Percentiles rank a stretch among this genome's conserved stretches.
Conservation (phyloP, 176 grass and related monocot genomes). For the Musa itinerans region DNA sequence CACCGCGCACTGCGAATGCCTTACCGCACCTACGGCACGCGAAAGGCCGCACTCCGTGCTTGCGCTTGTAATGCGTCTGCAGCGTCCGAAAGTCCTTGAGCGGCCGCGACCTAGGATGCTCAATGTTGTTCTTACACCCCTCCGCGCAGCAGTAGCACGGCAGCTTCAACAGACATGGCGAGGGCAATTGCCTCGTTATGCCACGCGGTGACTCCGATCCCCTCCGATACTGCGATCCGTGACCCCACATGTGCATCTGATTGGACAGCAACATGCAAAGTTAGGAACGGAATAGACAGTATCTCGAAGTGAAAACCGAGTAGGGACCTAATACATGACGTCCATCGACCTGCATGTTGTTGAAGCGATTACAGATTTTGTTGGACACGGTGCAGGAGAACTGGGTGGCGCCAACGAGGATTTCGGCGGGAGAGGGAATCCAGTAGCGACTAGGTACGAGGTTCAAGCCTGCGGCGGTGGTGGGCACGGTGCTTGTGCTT, state of each 20-base stretch:
- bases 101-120: conserved; percentile 55
- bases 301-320: not conserved
- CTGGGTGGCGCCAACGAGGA: conserved; percentile 67
- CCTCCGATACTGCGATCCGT: conserved; percentile 79
- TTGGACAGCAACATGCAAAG: not conserved
- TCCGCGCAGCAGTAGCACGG: conserved; percentile 92
- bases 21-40: conserved; percentile 71
- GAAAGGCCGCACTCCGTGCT: conserved; percentile 71
- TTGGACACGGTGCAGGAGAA: conserved; percentile 95
- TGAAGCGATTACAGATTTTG: conserved; percentile 89
- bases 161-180: conserved; percentile 43
- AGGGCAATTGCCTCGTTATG: conserved; percentile 19
- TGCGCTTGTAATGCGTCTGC: conserved; percentile 78
- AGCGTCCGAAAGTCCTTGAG: conserved; percentile 91
- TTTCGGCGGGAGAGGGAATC: conserved; percentile 84
- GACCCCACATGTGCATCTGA: conserved; percentile 99
- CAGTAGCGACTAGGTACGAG: conserved; percentile 54
- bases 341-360: conserved; percentile 80
- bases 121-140: conserved; percentile 74
- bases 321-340: not conserved
- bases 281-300: not conserved
- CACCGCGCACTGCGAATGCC: conserved; percentile 72
- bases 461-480: not conserved
- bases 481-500: not conserved
- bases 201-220: conserved; percentile 56